Evolutionary conservation across 768 basidiomycete species (phyloP).

Genomic region (Suillus paluster): DNA sequence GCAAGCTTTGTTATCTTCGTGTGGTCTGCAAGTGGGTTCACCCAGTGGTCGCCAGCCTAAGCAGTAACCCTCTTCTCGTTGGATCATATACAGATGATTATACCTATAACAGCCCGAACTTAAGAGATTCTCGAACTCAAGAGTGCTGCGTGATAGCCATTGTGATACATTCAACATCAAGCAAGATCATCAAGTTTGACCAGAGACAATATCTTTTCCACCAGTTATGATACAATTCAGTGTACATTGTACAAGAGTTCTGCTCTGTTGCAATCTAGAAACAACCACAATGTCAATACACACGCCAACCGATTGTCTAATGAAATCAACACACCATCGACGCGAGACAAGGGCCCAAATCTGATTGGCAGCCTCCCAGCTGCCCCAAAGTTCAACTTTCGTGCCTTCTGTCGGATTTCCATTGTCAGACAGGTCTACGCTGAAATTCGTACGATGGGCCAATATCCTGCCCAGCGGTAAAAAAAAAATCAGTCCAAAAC

Average conservation of each 20-base stretch:
- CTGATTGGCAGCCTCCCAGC: constrained; percentile 56
- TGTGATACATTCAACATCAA: not conserved
- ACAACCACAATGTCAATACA: not conserved
- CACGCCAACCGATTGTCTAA: no score
- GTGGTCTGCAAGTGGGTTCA: no score
- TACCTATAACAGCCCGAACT: no score
- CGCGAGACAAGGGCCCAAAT: constrained; percentile 47
- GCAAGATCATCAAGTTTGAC: no score
- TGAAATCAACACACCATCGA: not conserved
- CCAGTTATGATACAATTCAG: not conserved
- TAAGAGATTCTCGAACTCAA: no score
- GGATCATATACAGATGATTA: no score
- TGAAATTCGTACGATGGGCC: constrained; percentile 46
- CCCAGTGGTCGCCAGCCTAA: no score
- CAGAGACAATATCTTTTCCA: no score
- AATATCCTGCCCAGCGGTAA: constrained; percentile 42
- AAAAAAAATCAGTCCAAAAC: not conserved
- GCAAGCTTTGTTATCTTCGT: no score
- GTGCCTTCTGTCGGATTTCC: constrained; percentile 52
- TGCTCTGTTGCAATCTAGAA: not conserved
- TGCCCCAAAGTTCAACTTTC: constrained; percentile 50
- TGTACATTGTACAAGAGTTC: not conserved
- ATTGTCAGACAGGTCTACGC: constrained; percentile 51
- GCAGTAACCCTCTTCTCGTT: no score
- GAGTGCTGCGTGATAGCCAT: no score